Conservation (phyloP, 2,329 filamentous ascomycete species). For the Immersiporthe knoxdaviesiana region DNA sequence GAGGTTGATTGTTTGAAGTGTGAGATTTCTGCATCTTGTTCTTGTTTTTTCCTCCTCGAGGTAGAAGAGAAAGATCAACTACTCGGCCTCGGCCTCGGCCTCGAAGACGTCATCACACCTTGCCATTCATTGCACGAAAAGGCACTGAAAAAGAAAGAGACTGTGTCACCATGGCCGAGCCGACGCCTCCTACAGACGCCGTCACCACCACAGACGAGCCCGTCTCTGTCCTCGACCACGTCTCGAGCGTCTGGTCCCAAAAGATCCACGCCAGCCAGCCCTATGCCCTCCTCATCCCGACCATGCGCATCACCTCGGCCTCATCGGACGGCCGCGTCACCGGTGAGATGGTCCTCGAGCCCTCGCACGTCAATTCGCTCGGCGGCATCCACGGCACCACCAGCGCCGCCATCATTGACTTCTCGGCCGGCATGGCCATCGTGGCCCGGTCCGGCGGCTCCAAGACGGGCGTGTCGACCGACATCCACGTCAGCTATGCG, state of each 20-base stretch:
- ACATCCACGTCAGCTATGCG: constrained; percentile 75
- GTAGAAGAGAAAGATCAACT: too few relatives aligned
- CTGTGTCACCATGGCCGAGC: constrained; percentile 16
- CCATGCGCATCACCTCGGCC: constrained; percentile 49
- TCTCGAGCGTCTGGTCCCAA: constrained; percentile 39
- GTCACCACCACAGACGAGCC: not conserved
- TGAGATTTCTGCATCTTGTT: not conserved
- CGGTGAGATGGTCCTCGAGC: constrained; percentile 51
- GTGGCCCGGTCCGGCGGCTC: constrained; percentile 64
- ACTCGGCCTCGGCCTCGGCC: too few relatives aligned
- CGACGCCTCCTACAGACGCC: constrained; percentile 7
- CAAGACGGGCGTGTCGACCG: constrained; percentile 70
- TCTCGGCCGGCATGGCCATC: constrained; percentile 73
- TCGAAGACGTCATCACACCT: not conserved
- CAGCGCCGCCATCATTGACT: constrained; percentile 72
- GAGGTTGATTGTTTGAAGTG: not conserved
- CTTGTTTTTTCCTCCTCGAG: not conserved
- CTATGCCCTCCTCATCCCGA: constrained; percentile 56
- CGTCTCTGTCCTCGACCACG: constrained; percentile 32
- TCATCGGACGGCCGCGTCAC: constrained; percentile 49
- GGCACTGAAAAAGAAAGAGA: not conserved
- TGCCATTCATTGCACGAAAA: not conserved
- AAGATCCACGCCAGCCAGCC: constrained; percentile 54
- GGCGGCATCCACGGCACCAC: constrained; percentile 73
- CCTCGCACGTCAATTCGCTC: constrained; percentile 68